A percentile compares a stretch with the other conserved stretches of the same genome.
These are phyloP conservation scores for Mycena venus DNA, from an alignment of 768 basidiomycete genomes.

Conservation along the genomic window DNA sequence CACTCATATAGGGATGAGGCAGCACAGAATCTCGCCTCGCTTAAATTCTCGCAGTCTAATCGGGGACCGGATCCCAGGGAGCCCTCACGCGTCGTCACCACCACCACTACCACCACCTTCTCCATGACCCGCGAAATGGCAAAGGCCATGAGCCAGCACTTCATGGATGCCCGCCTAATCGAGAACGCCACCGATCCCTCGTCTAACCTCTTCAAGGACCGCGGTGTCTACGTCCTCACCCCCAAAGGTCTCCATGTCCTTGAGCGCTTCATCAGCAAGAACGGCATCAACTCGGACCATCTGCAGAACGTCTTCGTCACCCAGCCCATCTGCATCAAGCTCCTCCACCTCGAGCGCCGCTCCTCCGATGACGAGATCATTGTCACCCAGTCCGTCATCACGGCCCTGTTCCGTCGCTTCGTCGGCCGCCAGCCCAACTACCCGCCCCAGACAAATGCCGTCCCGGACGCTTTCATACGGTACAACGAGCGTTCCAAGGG, in stretches of 20 bases:
- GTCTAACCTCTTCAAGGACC: slow-evolving; percentile 95
- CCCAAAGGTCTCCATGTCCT: slow-evolving; percentile 98
- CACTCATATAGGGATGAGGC: slow-evolving; percentile 86
- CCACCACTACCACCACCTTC: slow-evolving; percentile 99
- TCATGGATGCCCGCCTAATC: slow-evolving; percentile 98
- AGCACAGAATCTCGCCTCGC: slow-evolving; percentile 89
- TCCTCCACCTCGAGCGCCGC: slow-evolving; percentile 95
- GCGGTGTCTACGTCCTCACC: slow-evolving; percentile 95
- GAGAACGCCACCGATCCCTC: slow-evolving; percentile 95
- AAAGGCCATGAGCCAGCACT: slow-evolving; percentile 99
- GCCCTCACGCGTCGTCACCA: slow-evolving; percentile 97
- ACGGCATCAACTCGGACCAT: slow-evolving; percentile 96
- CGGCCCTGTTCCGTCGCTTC: slow-evolving; percentile 96
- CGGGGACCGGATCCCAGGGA: slow-evolving; percentile 98
- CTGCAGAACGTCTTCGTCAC: slow-evolving; percentile 89
- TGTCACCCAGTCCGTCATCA: slow-evolving; percentile 93
- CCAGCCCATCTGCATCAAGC: slow-evolving; percentile 97
- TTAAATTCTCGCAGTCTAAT: slow-evolving; percentile 99
- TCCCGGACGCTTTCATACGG: slow-evolving; percentile 73
- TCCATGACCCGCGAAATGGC: slow-evolving; percentile 99
- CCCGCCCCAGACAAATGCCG: slow-evolving; percentile 59
- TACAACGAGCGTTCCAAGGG: slow-evolving; percentile 87
- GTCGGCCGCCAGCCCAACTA: slow-evolving; percentile 91
- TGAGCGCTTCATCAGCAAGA: slow-evolving; percentile 99
- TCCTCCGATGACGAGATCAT: slow-evolving; percentile 97